Evolutionary conservation across 305 asterid genomes (phyloP).

Genomic region (Fraxinus greggii): DNA sequence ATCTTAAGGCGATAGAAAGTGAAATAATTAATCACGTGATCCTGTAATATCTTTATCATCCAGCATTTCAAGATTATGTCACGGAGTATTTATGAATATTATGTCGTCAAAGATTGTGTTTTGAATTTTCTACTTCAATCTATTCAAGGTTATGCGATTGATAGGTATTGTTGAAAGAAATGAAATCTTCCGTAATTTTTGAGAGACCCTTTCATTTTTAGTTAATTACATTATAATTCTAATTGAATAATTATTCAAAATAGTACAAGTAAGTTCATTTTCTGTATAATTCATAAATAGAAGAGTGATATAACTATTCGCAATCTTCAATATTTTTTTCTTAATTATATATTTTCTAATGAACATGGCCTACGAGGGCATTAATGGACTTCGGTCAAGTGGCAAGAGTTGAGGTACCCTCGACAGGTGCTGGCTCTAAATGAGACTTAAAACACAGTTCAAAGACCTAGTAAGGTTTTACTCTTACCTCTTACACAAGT

Average conservation of each 20-base stretch:
- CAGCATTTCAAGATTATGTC: neutral
- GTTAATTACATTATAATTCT: too few species aligned
- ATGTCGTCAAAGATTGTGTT: neutral
- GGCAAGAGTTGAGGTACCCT: too few species aligned
- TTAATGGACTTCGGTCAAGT: too few species aligned
- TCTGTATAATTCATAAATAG: neutral
- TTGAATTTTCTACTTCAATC: neutral
- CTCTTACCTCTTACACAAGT: too few species aligned
- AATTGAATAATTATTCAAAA: too few species aligned
- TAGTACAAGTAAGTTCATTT: neutral
- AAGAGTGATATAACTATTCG: too few species aligned
- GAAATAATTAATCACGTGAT: neutral
- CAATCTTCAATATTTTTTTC: too few species aligned
- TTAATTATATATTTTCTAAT: too few species aligned
- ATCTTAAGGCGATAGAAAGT: neutral
- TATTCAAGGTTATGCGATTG: neutral
- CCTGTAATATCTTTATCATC: neutral
- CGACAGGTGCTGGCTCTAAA: too few species aligned
- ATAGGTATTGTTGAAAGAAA: neutral
- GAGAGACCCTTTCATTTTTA: neutral
- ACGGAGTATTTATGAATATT: neutral
- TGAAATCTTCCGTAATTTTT: neutral
- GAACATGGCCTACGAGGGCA: too few species aligned
- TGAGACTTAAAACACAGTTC: too few species aligned
- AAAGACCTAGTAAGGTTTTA: too few species aligned